Evolutionary conservation across 805 yeast genomes (phyloP), one percentile per base, ranked within the genome.

Genomic region (Kregervanrija pseudodelftensis): DNA sequence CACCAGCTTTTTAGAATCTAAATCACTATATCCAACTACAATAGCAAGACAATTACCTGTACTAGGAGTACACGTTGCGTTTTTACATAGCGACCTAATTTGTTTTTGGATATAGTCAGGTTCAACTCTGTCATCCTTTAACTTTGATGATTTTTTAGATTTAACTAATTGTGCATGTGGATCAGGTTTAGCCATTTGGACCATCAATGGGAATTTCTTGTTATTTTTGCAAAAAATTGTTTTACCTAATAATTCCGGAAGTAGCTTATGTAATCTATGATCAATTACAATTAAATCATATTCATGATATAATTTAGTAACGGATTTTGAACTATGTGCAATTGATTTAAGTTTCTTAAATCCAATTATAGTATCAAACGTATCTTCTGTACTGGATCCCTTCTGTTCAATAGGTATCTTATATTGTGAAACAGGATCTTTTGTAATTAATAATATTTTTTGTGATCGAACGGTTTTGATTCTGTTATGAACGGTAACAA

Each of bases 281-380:
- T 87, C 95, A 4, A 82, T 80, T 9, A 86, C 66, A 2, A 87
- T 69, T 28, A 82, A 54, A 55, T 86, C 95, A 57, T 73, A 79
- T 35, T 82, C 85, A 46, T 75, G 72, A 53, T 66, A 77, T 1
- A 80, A 52, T 40, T 72, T 74, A 40, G 68, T 70, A 32, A 77
- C 57, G 17, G 73, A 66, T 41, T 70, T 72, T 3, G 71, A 66
- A 49, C 70, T 74, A 13, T 59, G 57, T 9, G 72, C 60, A 15
- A 76, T 58, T 17, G 72, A 62, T 55, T 73, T 77, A 45, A 82
- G 59, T 51, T 74, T 80, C 49, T 76, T 77, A 40, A 82, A 66
- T 11, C 87, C 73, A 14, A 79, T 65, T 17, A 86, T 77, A 30
- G 79, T 79, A 37, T 74, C 73, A 59, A 85, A 83, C 34, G 69